Conservation (phyloP, 2,329 filamentous ascomycete genomes). For the Paraphoma chrysanthemicola region DNA sequence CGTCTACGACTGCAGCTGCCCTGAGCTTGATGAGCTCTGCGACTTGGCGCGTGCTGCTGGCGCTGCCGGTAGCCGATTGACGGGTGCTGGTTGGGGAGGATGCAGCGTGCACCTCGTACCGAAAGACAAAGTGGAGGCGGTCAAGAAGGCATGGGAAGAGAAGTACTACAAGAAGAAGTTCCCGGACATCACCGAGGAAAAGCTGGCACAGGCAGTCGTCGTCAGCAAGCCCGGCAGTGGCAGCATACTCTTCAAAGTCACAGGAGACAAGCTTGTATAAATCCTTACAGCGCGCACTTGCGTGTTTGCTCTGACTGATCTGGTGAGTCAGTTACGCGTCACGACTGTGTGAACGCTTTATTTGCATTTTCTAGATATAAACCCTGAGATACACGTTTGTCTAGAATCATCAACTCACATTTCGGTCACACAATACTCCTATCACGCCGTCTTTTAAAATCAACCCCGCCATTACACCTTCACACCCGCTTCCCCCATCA, state of each 20-base stretch:
- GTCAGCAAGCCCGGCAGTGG: conserved; percentile 87
- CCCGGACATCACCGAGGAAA: conserved; percentile 72
- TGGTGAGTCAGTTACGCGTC: neutral
- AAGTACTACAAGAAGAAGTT: conserved; percentile 83
- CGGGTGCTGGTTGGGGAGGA: conserved; percentile 95
- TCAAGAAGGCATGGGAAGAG: conserved; percentile 77
- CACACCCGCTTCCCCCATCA: neutral
- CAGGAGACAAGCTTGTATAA: conserved; percentile 39
- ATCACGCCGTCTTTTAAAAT: neutral
- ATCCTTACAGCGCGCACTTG: neutral
- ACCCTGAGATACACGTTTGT: neutral
- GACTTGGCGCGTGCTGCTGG: conserved; percentile 78
- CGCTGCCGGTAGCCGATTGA: conserved; percentile 83
- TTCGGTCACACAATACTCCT: neutral
- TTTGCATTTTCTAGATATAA: neutral
- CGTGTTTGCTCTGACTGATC: neutral
- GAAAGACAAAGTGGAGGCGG: conserved; percentile 77
- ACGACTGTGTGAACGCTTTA: neutral
- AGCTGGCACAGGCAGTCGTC: conserved; percentile 79
- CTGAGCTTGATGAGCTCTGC: conserved; percentile 91
- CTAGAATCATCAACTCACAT: neutral
- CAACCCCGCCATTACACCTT: neutral
- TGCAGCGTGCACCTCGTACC: conserved; percentile 94
- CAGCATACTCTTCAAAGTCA: conserved; percentile 49
- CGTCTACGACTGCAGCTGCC: conserved; percentile 88